Conservation (phyloP, 257 asterid genomes). For the Plantago major region DNA sequence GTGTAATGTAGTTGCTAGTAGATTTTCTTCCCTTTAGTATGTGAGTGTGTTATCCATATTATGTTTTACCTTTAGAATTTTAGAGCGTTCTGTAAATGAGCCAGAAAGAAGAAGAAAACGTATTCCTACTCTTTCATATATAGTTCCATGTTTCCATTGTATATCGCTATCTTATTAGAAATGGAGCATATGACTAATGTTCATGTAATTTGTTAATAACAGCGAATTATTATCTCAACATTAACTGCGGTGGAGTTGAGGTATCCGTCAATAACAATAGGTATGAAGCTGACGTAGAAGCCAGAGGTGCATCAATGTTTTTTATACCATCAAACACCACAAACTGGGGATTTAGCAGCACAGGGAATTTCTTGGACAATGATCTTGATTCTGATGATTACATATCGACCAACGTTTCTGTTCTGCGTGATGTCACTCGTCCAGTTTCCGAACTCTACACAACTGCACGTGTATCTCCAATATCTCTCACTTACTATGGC, state of each 20-base stretch:
- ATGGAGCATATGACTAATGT: neutral
- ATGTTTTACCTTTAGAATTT: too few species aligned
- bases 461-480: constrained; percentile 75
- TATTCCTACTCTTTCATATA: too few species aligned
- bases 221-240: constrained; percentile 54
- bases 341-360: constrained; percentile 94
- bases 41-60: too few species aligned
- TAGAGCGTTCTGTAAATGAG: too few species aligned
- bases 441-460: constrained; percentile 43
- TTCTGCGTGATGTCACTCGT: constrained; percentile 27
- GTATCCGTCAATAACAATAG: constrained; percentile 18
- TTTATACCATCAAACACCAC: constrained; percentile 25
- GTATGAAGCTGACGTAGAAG: constrained; percentile 64
- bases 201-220: constrained; percentile 1
- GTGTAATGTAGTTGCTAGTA: too few species aligned
- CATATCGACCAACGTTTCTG: constrained; percentile 37
- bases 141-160: neutral
- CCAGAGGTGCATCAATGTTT: constrained; percentile 75
- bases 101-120: too few species aligned
- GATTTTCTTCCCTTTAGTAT: too few species aligned
- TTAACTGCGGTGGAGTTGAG: constrained; percentile 84
- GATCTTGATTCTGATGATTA: constrained; percentile 57
- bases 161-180: neutral
- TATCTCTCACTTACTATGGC: constrained; percentile 88
- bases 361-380: constrained; percentile 83